Conservation (phyloP, 2,329 filamentous ascomycete genomes). For the Trichoderma pleuroti region DNA sequence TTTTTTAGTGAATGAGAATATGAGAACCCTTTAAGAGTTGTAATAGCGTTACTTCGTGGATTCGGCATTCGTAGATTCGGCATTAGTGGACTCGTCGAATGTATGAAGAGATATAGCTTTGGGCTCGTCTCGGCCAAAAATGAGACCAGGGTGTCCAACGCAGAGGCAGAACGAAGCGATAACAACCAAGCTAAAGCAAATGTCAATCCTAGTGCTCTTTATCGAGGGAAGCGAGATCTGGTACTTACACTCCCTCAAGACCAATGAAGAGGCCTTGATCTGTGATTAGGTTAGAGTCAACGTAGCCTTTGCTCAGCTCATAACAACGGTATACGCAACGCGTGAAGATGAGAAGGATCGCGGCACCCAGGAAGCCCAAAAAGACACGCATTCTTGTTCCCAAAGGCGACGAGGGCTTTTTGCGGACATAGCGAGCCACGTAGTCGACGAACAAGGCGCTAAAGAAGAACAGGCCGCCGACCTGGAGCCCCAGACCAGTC, state of each 20-base stretch:
- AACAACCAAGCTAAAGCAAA: conserved; percentile 30
- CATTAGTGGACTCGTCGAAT: not conserved
- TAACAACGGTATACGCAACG: conserved; percentile 62
- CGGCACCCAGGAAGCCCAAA: conserved; percentile 47
- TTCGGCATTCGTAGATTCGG: not conserved
- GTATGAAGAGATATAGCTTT: not conserved
- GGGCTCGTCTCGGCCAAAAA: not conserved
- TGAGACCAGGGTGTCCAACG: conserved; percentile 38
- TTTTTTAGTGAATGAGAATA: not conserved
- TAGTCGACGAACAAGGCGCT: conserved; percentile 47
- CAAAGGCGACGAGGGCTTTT: conserved; percentile 21
- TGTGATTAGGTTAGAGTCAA: conserved; percentile 48
- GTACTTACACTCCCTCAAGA: conserved; percentile 48
- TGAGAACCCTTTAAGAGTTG: not conserved
- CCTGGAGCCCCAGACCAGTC: conserved; percentile 56
- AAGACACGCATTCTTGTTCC: conserved; percentile 39
- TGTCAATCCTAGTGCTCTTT: conserved; percentile 10
- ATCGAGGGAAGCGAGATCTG: fast-evolving
- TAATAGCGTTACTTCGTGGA: not conserved
- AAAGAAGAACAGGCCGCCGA: conserved; percentile 53
- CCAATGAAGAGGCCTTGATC: conserved; percentile 51
- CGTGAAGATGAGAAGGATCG: conserved; percentile 57
- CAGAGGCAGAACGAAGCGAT: conserved; percentile 36
- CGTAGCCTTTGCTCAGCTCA: conserved; percentile 62
- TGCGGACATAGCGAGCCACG: conserved; percentile 38